Evolutionary conservation across 2,329 filamentous ascomycete genomes (phyloP), one percentile per base, ranked within the genome.

Genomic region (Tolypocladium endophyticum): DNA sequence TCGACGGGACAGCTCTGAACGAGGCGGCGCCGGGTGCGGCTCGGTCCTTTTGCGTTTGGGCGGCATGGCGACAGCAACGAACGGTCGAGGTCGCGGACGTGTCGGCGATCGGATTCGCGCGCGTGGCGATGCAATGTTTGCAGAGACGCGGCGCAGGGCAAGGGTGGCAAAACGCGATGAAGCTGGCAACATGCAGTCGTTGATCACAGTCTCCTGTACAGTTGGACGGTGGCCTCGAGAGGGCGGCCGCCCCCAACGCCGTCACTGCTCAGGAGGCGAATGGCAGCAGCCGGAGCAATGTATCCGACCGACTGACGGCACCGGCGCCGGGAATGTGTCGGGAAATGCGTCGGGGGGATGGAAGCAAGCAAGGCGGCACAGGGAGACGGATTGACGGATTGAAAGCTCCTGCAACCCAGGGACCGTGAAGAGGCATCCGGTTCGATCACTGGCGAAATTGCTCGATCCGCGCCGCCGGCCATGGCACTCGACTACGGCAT

Each of bases 41-140:
- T 59, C 65, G 11, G 50, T 57, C 58, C 70, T 73, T 63, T 76
- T 77, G 56, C 76, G 71, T 63, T 78, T 79, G 4, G 70, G 47
- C 1, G 68, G 68, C 76, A 78, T 79, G 14, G 38, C 45, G 25
- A n/a, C 36, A 38, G 36, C 50, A 33, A 57, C 6, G 56, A 25
- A 39, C 8, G 14, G 47, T 33, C 16, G 28, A 52, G 4, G 25
- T 20, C 28, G 28, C 11, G 28, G 16, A 52, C 16, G 18, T 8
- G 25, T 20, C 47, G 25, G 28, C 4, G 16, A 16, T 11, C 11
- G 47, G 20, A 23, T 45, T 7, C 41, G 41, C 25, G 9, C 2
- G 28, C 28, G 47, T n/a, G 18, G 8, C 2, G 4, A 33, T 28
- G 47, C 25, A 52, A 28, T 8, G 18, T 14, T 33, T 20, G 16